Evolutionary conservation across 176 grass and related monocot genomes (phyloP).

Genomic region (Avena atlantica): DNA sequence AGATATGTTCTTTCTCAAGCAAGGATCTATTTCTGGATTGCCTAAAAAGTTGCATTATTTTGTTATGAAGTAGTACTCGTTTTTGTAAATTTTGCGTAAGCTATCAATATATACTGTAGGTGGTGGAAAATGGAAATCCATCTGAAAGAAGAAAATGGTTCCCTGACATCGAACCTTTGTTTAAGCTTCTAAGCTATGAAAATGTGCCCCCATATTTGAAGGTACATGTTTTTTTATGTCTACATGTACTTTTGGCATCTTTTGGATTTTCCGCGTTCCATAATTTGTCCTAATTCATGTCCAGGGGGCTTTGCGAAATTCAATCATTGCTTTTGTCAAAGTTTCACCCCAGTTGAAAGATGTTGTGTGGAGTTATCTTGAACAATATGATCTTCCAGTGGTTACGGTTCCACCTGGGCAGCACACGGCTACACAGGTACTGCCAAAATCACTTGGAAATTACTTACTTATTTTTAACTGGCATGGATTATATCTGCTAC

Average conservation of each 20-base stretch:
- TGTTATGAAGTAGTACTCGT: neutral
- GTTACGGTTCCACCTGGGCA: conserved; percentile 60
- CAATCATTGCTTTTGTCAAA: conserved; percentile 89
- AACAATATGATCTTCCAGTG: conserved; percentile 96
- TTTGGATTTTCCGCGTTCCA: neutral
- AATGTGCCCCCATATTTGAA: conserved; percentile 98
- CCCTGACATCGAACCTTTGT: conserved; percentile 88
- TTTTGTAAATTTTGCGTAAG: conserved; percentile 1
- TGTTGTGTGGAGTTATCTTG: conserved; percentile 92
- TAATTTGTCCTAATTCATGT: conserved; percentile 45
- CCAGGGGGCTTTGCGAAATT: conserved; percentile 85
- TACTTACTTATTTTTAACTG: conserved; percentile 20
- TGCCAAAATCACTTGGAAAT: neutral
- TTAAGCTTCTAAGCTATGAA: conserved; percentile 98
- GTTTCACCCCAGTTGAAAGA: conserved; percentile 85
- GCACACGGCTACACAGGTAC: conserved; percentile 70
- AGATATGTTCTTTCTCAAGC: conserved; percentile 4
- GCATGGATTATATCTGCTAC: neutral
- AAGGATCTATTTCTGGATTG: conserved; percentile 9
- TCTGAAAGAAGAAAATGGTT: conserved; percentile 89
- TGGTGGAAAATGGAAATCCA: conserved; percentile 97
- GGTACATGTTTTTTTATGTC: conserved; percentile 49
- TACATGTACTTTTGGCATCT: conserved; percentile 13
- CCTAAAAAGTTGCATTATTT: neutral
- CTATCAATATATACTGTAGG: conserved; percentile 60